Evolutionary conservation across 306 rosid genomes (phyloP).

Genomic region (Chamaecrista fasciculata): DNA sequence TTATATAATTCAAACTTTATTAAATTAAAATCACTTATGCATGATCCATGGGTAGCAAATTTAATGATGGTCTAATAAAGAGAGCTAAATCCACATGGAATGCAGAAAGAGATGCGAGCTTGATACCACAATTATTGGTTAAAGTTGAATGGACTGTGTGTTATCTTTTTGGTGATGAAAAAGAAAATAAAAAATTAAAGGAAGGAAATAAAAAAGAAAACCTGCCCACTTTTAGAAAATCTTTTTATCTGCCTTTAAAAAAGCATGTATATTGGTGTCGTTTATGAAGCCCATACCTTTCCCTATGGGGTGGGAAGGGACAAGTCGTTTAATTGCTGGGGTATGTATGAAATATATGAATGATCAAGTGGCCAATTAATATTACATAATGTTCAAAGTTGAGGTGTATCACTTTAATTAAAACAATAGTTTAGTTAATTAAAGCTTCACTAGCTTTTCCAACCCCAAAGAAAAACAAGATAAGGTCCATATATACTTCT

Average conservation of each 20-base stretch:
- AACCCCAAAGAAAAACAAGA: constrained; percentile 33
- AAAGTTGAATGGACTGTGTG: constrained; percentile 24
- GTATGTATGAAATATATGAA: no score
- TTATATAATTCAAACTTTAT: background rate
- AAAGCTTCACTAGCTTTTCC: constrained; percentile 21
- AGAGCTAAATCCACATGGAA: constrained; percentile 29
- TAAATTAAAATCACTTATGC: constrained; percentile 1
- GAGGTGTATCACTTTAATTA: constrained; percentile 29
- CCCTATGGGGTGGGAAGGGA: constrained; percentile 34
- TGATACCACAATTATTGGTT: constrained; percentile 33
- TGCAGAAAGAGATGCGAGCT: constrained; percentile 16
- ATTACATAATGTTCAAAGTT: constrained; percentile 14
- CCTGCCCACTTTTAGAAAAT: constrained; percentile 22
- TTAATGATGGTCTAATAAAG: background rate
- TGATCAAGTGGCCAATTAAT: constrained; percentile 7
- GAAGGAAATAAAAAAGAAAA: constrained; percentile 14
- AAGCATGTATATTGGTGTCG: constrained; percentile 36
- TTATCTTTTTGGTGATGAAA: constrained; percentile 28
- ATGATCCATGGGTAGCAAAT: constrained; percentile 25
- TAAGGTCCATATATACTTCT: constrained; percentile 5
- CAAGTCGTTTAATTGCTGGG: constrained; percentile 15
- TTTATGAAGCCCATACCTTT: constrained; percentile 34
- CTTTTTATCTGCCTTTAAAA: constrained; percentile 36
- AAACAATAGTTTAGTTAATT: constrained; percentile 18
- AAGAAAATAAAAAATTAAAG: background rate